phyloP scores from a whole-genome alignment of 2,329 filamentous ascomycete species.

The Escovopsis sp. region DNA sequence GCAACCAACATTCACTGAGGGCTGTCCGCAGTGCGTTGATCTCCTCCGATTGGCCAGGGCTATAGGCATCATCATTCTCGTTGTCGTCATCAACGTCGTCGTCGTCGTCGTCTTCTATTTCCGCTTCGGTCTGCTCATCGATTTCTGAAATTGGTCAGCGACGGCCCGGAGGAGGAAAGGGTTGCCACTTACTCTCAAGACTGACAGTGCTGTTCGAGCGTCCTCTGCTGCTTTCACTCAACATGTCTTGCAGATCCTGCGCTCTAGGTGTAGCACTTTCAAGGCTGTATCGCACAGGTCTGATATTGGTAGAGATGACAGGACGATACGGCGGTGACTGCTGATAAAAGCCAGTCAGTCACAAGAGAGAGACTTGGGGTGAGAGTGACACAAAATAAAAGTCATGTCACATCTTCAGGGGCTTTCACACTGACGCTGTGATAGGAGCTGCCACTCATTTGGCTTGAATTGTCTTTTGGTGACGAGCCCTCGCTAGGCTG shows the following conservation, averaged over 20 bases:
- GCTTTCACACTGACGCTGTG: constrained; percentile 11
- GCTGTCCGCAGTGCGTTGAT: constrained; percentile 57
- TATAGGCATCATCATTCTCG: background rate
- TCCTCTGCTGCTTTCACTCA: constrained; percentile 36
- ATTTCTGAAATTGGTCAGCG: constrained; percentile 31
- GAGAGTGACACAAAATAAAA: background rate
- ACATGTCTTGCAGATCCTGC: constrained; percentile 66
- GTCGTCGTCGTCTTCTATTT: constrained; percentile 40
- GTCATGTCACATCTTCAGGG: background rate
- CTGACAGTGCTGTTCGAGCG: constrained; percentile 58
- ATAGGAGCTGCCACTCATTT: constrained; percentile 1
- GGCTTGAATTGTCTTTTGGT: constrained; percentile 15
- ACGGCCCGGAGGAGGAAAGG: background rate
- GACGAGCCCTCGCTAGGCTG: constrained; percentile 22
- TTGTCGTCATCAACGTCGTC: constrained; percentile 14
- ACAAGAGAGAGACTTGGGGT: too few species aligned
- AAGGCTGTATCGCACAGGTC: constrained; percentile 47
- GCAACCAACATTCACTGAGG: constrained; percentile 78
- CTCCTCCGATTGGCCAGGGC: constrained; percentile 30
- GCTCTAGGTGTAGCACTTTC: constrained; percentile 67
- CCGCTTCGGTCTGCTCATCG: constrained; percentile 36
- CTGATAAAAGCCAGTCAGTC: background rate
- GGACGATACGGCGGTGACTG: constrained; percentile 40
- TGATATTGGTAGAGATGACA: constrained; percentile 61
- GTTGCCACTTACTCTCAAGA: constrained; percentile 50